Evolutionary conservation across 805 yeast genomes (phyloP).

Genomic region (Yarrowia sp.): DNA sequence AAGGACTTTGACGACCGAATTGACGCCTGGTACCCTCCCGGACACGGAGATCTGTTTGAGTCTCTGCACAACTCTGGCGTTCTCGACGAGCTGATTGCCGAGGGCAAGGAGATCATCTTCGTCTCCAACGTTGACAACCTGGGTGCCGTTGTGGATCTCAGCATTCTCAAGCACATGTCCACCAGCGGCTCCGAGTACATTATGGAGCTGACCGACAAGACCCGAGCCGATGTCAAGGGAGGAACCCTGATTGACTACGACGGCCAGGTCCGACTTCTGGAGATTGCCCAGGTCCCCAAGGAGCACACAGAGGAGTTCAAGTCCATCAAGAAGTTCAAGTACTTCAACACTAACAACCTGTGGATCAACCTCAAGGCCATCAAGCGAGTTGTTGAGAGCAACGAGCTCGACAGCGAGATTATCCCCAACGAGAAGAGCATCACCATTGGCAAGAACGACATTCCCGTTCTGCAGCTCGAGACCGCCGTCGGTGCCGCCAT

Average conservation of each 20-base stretch:
- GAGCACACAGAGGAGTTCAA: conserved; percentile 98
- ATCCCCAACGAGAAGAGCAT: conserved; percentile 92
- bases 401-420: conserved; percentile 83
- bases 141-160: conserved; percentile 95
- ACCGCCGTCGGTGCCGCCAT: conserved; percentile 99
- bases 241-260: conserved; percentile 96
- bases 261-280: conserved; percentile 89
- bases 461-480: conserved; percentile 89
- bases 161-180: conserved; percentile 87
- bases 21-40: conserved; percentile 99
- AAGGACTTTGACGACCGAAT: conserved; percentile 64
- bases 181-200: conserved; percentile 89
- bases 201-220: conserved; percentile 98
- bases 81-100: conserved; percentile 79
- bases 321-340: conserved; percentile 94
- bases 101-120: conserved; percentile 91
- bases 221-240: conserved; percentile 99
- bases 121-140: conserved; percentile 98
- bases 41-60: conserved; percentile 97
- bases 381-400: conserved; percentile 82
- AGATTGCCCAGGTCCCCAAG: conserved; percentile 97
- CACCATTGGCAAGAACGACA: conserved; percentile 69
- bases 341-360: conserved; percentile 96
- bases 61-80: conserved; percentile 85
- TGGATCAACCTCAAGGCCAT: conserved; percentile 96